Evolutionary conservation across 768 basidiomycete species (phyloP), one percentile per base, ranked within the genome.

Genomic region (Hebeloma cylindrosporum): DNA sequence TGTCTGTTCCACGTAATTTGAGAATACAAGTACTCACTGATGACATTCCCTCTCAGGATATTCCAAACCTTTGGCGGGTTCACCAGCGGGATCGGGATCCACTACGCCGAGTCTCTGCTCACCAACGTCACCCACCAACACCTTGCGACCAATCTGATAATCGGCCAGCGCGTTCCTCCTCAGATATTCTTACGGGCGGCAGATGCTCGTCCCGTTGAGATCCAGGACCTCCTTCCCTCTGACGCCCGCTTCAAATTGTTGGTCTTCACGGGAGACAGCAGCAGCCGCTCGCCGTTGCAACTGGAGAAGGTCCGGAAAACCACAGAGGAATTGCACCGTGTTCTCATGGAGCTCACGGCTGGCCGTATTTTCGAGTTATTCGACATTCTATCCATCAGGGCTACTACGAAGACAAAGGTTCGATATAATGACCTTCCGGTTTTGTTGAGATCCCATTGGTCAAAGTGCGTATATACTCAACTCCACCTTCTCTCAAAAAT

Each of bases 201-300:
- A 3, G 80, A 83, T 47, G 63, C 60, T 1, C 68, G 73, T 5
- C 75, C 75, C 1, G 63, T 68, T 31, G 74, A 83, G 45, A 60
- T 84, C 13, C 81, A 82, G 43, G 75, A 81, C 41, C 56, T 79
- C 9, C 49, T 80, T 7, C 72, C 71, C 0, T 65, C 77, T 3
- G 76, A 82, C 53, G 67, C 68, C 1, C 70, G 74, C 4, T 82
- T 81, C 70, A 78, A 80, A 47, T 37, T 83, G 8, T 58, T 84
- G 14, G 54, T 80, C 14, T 83, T 83, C 49, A 60, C 69, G 0
- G 82, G n/a, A n/a, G n/a, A n/a, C n/a, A n/a, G n/a, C n/a, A n/a
- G 82, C 4, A 68, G 78, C 48, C 60, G 66, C 1, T 57, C 60
- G 10, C 35, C 57, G 6, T 29, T 28, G 3, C 71, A 71, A 44